Evolutionary conservation across 257 asterid species (phyloP), one percentile per base, ranked within the genome.

Genomic region (Leptodermis oblonga): DNA sequence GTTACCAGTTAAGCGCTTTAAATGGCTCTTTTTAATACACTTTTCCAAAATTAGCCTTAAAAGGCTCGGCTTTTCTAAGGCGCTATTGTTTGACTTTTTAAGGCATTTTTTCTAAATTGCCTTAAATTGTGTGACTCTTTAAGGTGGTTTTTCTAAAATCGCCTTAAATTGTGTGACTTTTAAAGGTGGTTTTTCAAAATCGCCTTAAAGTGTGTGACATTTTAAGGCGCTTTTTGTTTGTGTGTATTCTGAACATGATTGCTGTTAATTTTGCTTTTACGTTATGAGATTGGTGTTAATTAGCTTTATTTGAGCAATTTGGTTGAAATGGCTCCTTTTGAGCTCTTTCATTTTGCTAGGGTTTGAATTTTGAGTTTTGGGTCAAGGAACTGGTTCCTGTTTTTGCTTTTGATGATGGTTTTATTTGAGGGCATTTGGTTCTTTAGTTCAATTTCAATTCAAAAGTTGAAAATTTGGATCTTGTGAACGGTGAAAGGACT

Each of bases 351-450:
- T 12, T 61, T 65, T 41, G 59, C 55, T 52, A 61, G 76, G 71
- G 59, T 70, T 70, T 71, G 65, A 66, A 46, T 43, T 74, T 61
- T 70, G 43, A 33, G 7, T 0, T 39, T 52, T 61, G 67, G 37
- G 37, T 9, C 49, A 5, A 3, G 14, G 17, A 5, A 52, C 12
- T 69, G 62, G 15, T 36, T 25, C 3, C 28, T 25, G 18, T 10
- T 55, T 26, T 28, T 7, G 45, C 37, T 26, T 11, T 25, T 55
- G 10, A 11, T 6, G 51, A 10, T 10, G 17, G 20, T 6, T 61
- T 14, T 7, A 20, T 7, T 60, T 34, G 33, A 58, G 2, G 18
- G 4, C 49, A 31, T 31, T 42, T 31, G 54, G 10, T 48, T 31
- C 10, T 12, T 23, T 25, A 0, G 62, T 36, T 54, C 43, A 23